These are phyloP conservation scores for Vaccinium macrocarpon DNA, from an alignment of 148 eudicot genomes.

Conservation along the genomic window DNA sequence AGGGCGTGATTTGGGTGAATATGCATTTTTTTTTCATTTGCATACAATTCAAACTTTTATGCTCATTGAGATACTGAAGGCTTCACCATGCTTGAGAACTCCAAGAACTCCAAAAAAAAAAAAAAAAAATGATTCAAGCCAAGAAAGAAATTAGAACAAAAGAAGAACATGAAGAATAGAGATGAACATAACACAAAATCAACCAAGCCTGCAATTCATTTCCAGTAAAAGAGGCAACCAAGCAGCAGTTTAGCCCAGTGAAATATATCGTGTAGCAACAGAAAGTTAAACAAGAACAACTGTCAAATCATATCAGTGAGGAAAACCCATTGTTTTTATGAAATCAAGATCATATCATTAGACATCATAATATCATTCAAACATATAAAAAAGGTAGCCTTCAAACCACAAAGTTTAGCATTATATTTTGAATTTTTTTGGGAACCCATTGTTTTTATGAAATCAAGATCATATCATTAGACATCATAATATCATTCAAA, in stretches of 20 bases:
- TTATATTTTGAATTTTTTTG: neutral
- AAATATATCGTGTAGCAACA: neutral
- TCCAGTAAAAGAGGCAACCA: slow-evolving; percentile 1
- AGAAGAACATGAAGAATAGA: neutral
- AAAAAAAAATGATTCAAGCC: neutral
- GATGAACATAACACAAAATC: neutral
- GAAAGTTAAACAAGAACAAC: neutral
- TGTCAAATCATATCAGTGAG: neutral
- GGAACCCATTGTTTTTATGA: neutral
- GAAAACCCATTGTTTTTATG: neutral
- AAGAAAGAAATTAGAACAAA: neutral
- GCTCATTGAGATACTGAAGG: neutral
- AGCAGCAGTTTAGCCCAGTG: neutral
- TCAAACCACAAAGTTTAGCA: neutral
- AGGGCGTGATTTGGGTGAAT: neutral
- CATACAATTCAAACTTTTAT: neutral
- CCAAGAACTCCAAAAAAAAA: too few relatives aligned
- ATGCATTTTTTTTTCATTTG: neutral
- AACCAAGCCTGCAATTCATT: neutral
- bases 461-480: neutral
- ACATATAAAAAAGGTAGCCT: neutral
- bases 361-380: neutral
- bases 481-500: too few relatives aligned
- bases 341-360: neutral
- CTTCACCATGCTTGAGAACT: neutral